These are phyloP conservation scores for Aspergillus egyptiacus DNA, from an alignment of 495 filamentous ascomycete genomes.

Conservation along the genomic window DNA sequence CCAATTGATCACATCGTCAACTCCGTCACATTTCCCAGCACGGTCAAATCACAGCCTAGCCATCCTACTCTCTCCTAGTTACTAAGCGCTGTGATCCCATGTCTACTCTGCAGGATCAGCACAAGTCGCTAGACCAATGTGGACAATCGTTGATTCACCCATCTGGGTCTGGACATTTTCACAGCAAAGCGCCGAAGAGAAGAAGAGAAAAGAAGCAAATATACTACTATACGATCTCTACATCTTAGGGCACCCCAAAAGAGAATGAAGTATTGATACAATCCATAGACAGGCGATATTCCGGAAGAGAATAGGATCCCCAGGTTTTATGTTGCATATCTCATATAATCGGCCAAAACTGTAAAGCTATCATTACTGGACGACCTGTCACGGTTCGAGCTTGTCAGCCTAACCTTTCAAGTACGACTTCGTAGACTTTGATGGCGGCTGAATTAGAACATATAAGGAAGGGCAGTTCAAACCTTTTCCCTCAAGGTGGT, in stretches of 20 bases:
- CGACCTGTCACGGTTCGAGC: conserved; percentile 25
- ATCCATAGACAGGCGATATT: background rate
- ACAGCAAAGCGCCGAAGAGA: background rate
- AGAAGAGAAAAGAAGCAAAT: background rate
- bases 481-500: conserved; percentile 93
- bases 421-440: conserved; percentile 8
- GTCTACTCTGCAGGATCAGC: conserved; percentile 23
- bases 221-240: conserved; percentile 1
- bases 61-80: conserved; percentile 2
- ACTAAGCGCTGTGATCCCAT: conserved; percentile 17
- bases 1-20: conserved; percentile 12
- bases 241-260: background rate
- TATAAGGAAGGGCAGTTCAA: conserved; percentile 35
- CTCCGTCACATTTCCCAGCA: conserved; percentile 4
- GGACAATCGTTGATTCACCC: too few species aligned
- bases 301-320: background rate
- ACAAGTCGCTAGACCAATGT: too few species aligned
- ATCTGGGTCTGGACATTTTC: too few species aligned
- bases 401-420: conserved; percentile 23
- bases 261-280: conserved; percentile 2
- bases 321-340: conserved; percentile 21
- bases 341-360: conserved; percentile 22
- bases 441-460: conserved; percentile 13
- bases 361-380: conserved; percentile 29
- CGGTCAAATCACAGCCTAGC: background rate